Base-by-base conservation (phyloP, 495 filamentous ascomycete genomes). In the Xylaria bambusicola region DNA sequence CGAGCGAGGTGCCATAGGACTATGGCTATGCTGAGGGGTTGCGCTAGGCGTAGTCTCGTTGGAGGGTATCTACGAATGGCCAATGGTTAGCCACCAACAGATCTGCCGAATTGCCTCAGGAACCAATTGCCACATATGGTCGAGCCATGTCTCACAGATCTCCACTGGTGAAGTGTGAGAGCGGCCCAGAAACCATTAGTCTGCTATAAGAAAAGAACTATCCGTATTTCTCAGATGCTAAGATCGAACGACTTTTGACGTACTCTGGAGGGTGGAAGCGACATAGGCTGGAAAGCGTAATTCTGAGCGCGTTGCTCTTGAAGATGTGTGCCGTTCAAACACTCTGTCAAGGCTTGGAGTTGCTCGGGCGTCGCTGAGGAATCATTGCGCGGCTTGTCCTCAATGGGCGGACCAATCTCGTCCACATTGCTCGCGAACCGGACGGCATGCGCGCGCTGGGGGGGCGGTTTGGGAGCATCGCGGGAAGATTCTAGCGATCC, bases 281-380 rank as follows among this genome's bases (percentile, higher is more conserved):
- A 96, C 41, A 95, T 82, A 23, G 92, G 86, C 63, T 96, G 92
- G 71, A 92, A 96, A 5, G 84, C 84, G 70, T 90, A 96, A 65
- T 91, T 88, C 61, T 86, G 88, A 74, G 93, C 84, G n/a, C 92
- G 85, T 26, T 84, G 82, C 65, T 89, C 86, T 71, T 96, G 92
- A 58, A 94, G 78, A 66, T 87, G 84, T 18, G 88, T 82, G 58
- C 84, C 83, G 61, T 90, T 87, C 47, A 96, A 72, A 45, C 81
- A 84, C 57, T 84, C 79, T n/a, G 89, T 85, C 38, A 96, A 73
- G 65, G 85, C 86, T 47, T 85, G 83, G 56, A 96, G 74, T 57
- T 90, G 82, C 36, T 90, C 85, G 61, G 84, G 70, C 29, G 80
- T 84, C 47, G 85, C 79, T 36, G 75, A 75, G 56, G 52, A 61